Conservation (phyloP, 2,329 filamentous ascomycete species). For the Fusarium algeriense region DNA sequence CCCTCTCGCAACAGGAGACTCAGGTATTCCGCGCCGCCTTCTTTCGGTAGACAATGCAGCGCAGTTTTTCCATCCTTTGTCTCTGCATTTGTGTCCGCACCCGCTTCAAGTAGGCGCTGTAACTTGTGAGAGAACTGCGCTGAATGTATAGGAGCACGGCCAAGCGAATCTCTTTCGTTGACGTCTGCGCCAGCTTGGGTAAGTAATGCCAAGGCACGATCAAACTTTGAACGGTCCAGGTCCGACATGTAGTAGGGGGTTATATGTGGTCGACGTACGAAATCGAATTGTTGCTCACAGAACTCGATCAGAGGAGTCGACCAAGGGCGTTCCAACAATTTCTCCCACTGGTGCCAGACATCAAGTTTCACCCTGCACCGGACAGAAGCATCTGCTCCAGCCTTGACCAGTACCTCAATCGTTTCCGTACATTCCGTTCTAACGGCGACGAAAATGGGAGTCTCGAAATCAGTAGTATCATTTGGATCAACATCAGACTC, state of each 20-base stretch:
- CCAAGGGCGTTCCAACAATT: neutral
- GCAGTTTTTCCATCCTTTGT: constrained; percentile 20
- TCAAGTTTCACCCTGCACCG: constrained; percentile 7
- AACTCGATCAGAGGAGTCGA: constrained; percentile 3
- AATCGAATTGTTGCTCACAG: neutral
- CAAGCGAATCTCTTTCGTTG: constrained; percentile 28
- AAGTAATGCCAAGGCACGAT: constrained; percentile 34
- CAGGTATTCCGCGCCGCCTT: constrained; percentile 14
- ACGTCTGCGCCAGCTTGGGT: constrained; percentile 43
- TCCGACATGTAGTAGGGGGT: neutral
- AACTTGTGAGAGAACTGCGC: constrained; percentile 14
- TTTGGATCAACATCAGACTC: constrained; percentile 51
- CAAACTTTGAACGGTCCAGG: neutral
- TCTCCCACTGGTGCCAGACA: neutral
- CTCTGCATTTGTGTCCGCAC: constrained; percentile 40
- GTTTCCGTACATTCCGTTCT: constrained; percentile 13
- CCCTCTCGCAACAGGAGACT: constrained; percentile 42
- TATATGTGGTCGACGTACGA: neutral
- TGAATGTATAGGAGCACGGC: constrained; percentile 37
- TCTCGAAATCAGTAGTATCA: constrained; percentile 32
- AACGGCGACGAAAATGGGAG: constrained; percentile 41
- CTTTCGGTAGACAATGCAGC: constrained; percentile 34
- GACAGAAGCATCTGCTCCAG: constrained; percentile 49
- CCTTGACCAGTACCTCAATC: constrained; percentile 45
- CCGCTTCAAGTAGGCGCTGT: constrained; percentile 39